Base-by-base conservation (phyloP, 1,284 basidiomycete genomes). In the Ceratobasidium sp. region DNA sequence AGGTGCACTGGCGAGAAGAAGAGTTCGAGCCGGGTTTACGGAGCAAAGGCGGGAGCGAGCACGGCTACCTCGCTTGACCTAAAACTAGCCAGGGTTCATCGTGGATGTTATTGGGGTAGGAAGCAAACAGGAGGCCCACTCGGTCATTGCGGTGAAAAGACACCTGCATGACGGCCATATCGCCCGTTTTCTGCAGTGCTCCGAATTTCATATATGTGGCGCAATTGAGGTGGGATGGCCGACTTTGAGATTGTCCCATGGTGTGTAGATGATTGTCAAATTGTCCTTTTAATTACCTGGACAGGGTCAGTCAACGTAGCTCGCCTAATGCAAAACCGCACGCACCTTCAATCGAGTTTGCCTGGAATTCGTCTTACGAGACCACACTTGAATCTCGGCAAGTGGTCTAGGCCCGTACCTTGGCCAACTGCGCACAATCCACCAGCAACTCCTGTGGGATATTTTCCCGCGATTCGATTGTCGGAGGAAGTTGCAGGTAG, bases 241-340 rank as follows among this genome's bases (percentile, higher is more conserved):
- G 63, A 93, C 93, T 86, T 96, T 95, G 73, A 96, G 83, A 79
- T 96, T 96, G 73, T 89, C 86, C 16, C 87, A 92, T 0, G 95
- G 96, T 0, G 96, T 98, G 79, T 96, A 98, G 74, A 99, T 98
- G 77, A 99, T 86, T 14, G 92, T 94, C 33, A 98, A 78, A 79
- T 96, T 92, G 76, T 96, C 92, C 81, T 95, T 96, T 82, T 98
- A 98, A 83, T 98, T 98, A 1, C 95, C 95, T 95, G 76, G 8
- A 5, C 25, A 44, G 58, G 64, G 60, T 74, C 67, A 75, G n/a
- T 18, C 23, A 14, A 72, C 18, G 33, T 51, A 42, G 11, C 2
- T 16, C 38, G 8, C 3, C 7, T 48, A 48, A 4, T 9, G 18
- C 2, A 21, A 58, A n/a, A 36, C 1, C 61, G 28, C n/a, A 66